A percentile compares a stretch with the other conserved stretches of the same genome.
Conservation (phyloP, 441 rosid species). For the Bocquillonia castaneifolia region DNA sequence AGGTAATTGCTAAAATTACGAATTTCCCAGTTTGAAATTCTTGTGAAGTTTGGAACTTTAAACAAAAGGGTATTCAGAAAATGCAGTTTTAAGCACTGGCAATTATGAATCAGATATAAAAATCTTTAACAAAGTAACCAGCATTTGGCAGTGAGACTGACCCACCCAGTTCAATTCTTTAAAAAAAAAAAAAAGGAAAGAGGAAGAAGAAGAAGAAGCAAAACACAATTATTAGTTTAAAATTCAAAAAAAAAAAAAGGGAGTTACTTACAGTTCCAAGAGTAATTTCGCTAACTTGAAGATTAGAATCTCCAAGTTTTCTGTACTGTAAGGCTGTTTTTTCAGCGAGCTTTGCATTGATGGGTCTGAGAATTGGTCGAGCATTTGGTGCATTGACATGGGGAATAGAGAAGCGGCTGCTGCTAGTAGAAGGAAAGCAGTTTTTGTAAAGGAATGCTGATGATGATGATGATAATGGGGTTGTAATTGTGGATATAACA, state of each 20-base stretch:
- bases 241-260: not conserved
- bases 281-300: constrained; percentile 60
- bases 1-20: not conserved
- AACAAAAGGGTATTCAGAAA: not conserved
- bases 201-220: not conserved
- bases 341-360: constrained; percentile 36
- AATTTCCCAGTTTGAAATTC: not conserved
- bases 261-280: constrained; percentile 58
- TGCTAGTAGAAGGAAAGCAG: constrained; percentile 15
- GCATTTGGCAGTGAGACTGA: not conserved
- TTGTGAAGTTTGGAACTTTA: not conserved
- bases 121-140: too few relatives aligned
- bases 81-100: not conserved
- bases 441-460: too few relatives aligned
- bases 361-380: constrained; percentile 24
- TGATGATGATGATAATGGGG: constrained; percentile 12
- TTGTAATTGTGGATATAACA: constrained; percentile 6
- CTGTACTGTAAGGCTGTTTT: constrained; percentile 46
- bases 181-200: not conserved
- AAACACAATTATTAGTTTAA: not conserved
- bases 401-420: not conserved
- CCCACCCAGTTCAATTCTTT: not conserved
- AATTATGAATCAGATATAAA: too few relatives aligned
- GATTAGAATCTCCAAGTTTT: constrained; percentile 66
- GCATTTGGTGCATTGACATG: constrained; percentile 15